These are phyloP conservation scores for Tremellales sp. DNA, from an alignment of 1,284 basidiomycete genomes.

Conservation along the genomic window DNA sequence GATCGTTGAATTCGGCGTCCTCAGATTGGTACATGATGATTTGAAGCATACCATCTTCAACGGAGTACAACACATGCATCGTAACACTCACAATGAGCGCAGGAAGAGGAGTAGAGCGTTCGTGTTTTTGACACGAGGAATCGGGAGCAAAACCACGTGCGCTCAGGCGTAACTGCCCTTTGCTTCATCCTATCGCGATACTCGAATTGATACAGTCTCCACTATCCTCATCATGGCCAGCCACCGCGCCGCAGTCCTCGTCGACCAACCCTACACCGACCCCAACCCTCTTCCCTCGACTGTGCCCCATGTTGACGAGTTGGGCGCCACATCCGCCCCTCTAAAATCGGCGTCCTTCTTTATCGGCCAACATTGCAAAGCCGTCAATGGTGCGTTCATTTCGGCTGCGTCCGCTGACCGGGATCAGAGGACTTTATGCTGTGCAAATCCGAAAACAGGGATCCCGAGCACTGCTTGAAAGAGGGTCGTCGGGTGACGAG, in stretches of 20 bases:
- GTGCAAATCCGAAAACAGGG: slow-evolving; percentile 86
- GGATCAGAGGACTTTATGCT: slow-evolving; percentile 97
- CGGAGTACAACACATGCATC: no score
- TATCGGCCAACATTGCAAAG: slow-evolving; percentile 91
- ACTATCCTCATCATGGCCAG: slow-evolving; percentile 9
- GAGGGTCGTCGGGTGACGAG: slow-evolving; percentile 95
- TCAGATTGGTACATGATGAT: no score
- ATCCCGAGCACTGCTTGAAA: slow-evolving; percentile 90
- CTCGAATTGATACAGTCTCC: background rate
- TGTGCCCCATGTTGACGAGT: slow-evolving; percentile 80
- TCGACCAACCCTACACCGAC: slow-evolving; percentile 57
- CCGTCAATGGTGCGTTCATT: slow-evolving; percentile 80
- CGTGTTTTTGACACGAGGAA: no score
- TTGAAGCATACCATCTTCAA: no score
- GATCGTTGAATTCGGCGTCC: no score
- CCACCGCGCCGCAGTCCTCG: slow-evolving; percentile 29
- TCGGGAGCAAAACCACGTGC: no score
- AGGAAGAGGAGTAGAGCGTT: no score
- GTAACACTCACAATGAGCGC: no score
- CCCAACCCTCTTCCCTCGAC: slow-evolving; percentile 68
- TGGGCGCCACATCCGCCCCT: slow-evolving; percentile 88
- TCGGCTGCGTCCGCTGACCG: background rate
- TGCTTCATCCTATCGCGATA: no score
- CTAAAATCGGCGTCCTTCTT: slow-evolving; percentile 97
- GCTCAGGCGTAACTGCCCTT: no score